Evolutionary conservation across 495 filamentous ascomycete genomes (phyloP).

Genomic region (Aspergillus leporis): DNA sequence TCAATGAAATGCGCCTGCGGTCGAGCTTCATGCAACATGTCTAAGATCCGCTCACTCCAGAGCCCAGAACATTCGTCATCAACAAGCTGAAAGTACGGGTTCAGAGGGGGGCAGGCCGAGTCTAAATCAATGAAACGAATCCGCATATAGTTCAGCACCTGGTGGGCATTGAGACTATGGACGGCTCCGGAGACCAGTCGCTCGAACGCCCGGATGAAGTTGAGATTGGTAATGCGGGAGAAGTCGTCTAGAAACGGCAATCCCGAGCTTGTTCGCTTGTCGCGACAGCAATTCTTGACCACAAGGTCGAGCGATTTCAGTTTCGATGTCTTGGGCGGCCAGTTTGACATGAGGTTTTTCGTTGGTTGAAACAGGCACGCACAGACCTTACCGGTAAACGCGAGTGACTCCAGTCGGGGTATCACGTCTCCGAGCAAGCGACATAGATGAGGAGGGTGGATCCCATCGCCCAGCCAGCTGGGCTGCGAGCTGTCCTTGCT

Average conservation of each 20-base stretch:
- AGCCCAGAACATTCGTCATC: conserved; percentile 61
- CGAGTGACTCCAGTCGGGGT: conserved; percentile 60
- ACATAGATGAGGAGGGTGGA: conserved; percentile 49
- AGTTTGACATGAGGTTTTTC: conserved; percentile 31
- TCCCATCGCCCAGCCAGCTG: conserved; percentile 21
- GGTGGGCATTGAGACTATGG: conserved; percentile 53
- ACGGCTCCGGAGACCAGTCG: conserved; percentile 60
- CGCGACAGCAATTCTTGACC: conserved; percentile 68
- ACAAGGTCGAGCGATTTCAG: conserved; percentile 67
- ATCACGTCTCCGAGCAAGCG: conserved; percentile 54
- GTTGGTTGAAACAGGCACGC: conserved; percentile 56
- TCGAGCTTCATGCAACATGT: conserved; percentile 51
- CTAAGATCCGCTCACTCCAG: conserved; percentile 66
- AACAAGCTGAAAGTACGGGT: conserved; percentile 64
- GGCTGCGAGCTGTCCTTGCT: conserved; percentile 51
- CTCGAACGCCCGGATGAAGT: conserved; percentile 68
- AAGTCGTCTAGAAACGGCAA: conserved; percentile 47
- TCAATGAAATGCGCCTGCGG: conserved; percentile 58
- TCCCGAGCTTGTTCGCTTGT: conserved; percentile 33
- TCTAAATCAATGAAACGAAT: conserved; percentile 74
- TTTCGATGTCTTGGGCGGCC: conserved; percentile 25
- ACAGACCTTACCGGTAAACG: conserved; percentile 68
- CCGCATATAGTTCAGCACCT: conserved; percentile 55
- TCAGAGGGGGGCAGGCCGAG: conserved; percentile 52
- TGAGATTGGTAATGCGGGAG: conserved; percentile 65